Base-by-base conservation (phyloP, 768 basidiomycete genomes). In the Coprinellus micaceus region DNA sequence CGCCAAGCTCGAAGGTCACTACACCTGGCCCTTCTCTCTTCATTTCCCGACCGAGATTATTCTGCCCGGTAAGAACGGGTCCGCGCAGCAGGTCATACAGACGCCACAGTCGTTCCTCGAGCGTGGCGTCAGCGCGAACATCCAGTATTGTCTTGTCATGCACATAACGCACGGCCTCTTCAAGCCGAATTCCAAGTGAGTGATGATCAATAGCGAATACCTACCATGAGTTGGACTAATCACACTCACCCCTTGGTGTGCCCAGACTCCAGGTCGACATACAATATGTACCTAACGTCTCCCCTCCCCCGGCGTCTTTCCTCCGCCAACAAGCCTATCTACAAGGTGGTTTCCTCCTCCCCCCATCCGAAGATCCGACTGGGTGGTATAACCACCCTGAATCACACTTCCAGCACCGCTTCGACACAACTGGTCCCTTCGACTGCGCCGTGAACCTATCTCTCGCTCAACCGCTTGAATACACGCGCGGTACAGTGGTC, bases 21-120 rank as follows among this genome's bases (percentile, higher is more conserved):
- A 74, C 52, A 62, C 61, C 0, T 76, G 74, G 72, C 71, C 74
- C 5, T 76, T 77, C 54, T 69, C 71, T 3, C 70, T 78, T 54
- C 58, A 69, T 2, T 70, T 77, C 59, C 76, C 77, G 12, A 64
- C 62, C 15, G 65, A 68, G 37, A 65, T 69, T 7, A 60, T 60
- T 12, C 51, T 70, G 19, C 48, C 60, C 0, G 59, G 60, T 6
- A 57, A 39, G 3, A 49, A 48, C n/a, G 41, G 49, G 24, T 24
- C 49, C 44, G 53, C 53, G 9, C 50, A 47, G 22, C 19, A 50
- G 24, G 49, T 36, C 11, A 45, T 58, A 15, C 60, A 66, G 7
- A 57, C 68, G 24, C 74, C 76, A 0, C 71, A 73, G 43, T 69
- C 74, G 0, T 76, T 76, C 55, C 54, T 66, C 2, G 75, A 77